A percentile compares a stretch with the other conserved stretches of the same genome.
Conservation (phyloP, 202 grass and related monocot genomes). For the Digitaria exilis region DNA sequence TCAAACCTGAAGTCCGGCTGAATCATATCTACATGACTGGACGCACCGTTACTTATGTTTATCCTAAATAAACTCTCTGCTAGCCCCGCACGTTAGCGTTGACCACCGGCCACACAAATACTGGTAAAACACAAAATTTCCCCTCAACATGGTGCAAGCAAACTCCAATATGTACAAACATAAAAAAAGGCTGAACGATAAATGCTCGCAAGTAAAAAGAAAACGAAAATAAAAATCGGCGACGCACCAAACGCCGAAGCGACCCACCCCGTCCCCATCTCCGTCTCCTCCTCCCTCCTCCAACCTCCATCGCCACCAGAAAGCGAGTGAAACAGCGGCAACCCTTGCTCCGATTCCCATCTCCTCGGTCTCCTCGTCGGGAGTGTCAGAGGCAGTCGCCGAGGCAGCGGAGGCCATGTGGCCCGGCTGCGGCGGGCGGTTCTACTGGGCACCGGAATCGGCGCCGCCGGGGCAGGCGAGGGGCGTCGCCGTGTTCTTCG, state of each 20-base stretch:
- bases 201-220: too few species aligned
- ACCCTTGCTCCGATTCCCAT: constrained; percentile 32
- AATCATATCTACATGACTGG: neutral
- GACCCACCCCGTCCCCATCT: neutral
- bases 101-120: constrained; percentile 7
- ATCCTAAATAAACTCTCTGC: constrained; percentile 5
- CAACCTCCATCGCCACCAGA: constrained; percentile 12
- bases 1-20: neutral
- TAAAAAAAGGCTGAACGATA: too few species aligned
- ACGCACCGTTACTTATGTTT: constrained; percentile 13
- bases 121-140: neutral
- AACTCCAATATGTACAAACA: too few species aligned
- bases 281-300: neutral
- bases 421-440: constrained; percentile 64
- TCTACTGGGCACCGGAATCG: constrained; percentile 63
- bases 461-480: constrained; percentile 44
- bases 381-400: neutral
- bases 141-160: neutral
- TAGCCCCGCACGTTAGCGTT: constrained; percentile 22
- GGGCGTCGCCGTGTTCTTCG: constrained; percentile 77
- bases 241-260: constrained; percentile 48
- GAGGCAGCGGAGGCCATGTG: constrained; percentile 52
- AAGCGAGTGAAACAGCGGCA: constrained; percentile 24
- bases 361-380: constrained; percentile 31
- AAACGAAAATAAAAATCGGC: neutral